These are phyloP conservation scores for Albatrellus ellisii DNA, from an alignment of 768 basidiomycete genomes.

Conservation along the genomic window DNA sequence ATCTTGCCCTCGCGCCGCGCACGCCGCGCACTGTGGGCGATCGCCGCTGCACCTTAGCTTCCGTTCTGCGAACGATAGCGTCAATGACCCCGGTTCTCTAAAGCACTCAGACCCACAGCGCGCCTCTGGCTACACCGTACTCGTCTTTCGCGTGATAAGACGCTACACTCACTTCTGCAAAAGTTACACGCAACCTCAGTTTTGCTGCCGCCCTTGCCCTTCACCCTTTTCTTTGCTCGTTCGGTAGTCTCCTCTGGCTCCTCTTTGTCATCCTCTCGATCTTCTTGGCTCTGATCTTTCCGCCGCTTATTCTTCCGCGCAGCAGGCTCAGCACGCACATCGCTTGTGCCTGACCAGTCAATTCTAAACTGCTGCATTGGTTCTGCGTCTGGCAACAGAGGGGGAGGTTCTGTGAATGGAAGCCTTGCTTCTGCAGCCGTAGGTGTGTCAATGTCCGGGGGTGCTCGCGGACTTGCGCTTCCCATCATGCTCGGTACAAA, in stretches of 20 bases:
- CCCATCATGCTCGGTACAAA: too few relatives aligned
- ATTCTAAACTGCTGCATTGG: too few relatives aligned
- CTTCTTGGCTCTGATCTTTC: constrained; percentile 1
- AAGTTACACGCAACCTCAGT: constrained; percentile 63
- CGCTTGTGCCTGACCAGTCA: too few relatives aligned
- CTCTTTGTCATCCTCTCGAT: constrained; percentile 6
- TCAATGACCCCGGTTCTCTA: constrained; percentile 2
- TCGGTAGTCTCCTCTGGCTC: not conserved
- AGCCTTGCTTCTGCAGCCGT: too few relatives aligned
- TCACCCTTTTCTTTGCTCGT: constrained; percentile 7
- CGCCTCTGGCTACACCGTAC: not conserved
- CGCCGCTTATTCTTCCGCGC: not conserved
- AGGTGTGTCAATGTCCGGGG: too few relatives aligned
- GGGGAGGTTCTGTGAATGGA: too few relatives aligned
- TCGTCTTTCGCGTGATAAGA: constrained; percentile 10
- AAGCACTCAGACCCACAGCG: constrained; percentile 5
- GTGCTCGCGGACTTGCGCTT: too few relatives aligned
- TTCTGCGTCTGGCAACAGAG: too few relatives aligned
- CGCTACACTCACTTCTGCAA: constrained; percentile 46
- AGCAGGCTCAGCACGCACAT: too few relatives aligned
- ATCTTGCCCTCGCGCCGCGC: constrained; percentile 33
- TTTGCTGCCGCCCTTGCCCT: constrained; percentile 24
- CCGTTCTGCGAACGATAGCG: constrained; percentile 32
- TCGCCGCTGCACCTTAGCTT: constrained; percentile 66
- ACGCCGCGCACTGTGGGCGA: constrained; percentile 51